A percentile compares a stretch with the other conserved stretches of the same genome.
These are phyloP conservation scores for Colletotrichum spinosum DNA, from an alignment of 2,329 filamentous ascomycete species.

Conservation along the genomic window DNA sequence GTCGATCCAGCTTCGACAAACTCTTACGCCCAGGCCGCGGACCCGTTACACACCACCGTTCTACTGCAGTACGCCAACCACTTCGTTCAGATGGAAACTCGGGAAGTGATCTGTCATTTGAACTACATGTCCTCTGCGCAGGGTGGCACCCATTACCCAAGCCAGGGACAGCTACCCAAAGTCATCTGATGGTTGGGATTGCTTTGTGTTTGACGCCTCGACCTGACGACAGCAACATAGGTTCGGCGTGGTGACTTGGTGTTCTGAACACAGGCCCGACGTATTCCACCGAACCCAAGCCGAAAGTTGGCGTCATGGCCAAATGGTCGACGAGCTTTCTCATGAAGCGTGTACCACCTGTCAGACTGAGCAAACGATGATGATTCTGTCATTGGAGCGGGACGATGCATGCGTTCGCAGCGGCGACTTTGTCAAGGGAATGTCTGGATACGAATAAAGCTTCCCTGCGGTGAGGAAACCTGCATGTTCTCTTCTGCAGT, in stretches of 20 bases:
- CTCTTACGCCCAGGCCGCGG: too few relatives aligned
- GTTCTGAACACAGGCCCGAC: too few relatives aligned
- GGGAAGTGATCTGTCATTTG: conserved; percentile 29
- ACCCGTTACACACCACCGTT: too few relatives aligned
- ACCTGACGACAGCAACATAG: too few relatives aligned
- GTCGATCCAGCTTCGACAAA: conserved; percentile 22
- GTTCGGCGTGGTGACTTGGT: too few relatives aligned
- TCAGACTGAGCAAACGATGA: neutral
- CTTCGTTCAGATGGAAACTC: conserved; percentile 3
- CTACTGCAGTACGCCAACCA: neutral
- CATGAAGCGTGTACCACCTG: conserved; percentile 3
- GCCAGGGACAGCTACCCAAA: neutral
- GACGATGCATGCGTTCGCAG: conserved; percentile 12
- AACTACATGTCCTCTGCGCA: conserved; percentile 7
- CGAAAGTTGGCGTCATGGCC: too few relatives aligned
- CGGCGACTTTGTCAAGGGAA: neutral
- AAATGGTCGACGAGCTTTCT: too few relatives aligned
- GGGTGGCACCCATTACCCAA: conserved; percentile 8
- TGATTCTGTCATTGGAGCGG: neutral
- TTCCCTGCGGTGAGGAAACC: conserved; percentile 30
- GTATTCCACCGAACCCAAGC: too few relatives aligned
- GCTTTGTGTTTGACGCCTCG: neutral
- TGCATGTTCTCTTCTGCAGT: conserved; percentile 12
- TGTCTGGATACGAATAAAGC: neutral
- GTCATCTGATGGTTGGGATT: conserved; percentile 2